These are phyloP conservation scores for Peltaster fructicola DNA, from an alignment of 2,329 filamentous ascomycete genomes.

Conservation along the genomic window DNA sequence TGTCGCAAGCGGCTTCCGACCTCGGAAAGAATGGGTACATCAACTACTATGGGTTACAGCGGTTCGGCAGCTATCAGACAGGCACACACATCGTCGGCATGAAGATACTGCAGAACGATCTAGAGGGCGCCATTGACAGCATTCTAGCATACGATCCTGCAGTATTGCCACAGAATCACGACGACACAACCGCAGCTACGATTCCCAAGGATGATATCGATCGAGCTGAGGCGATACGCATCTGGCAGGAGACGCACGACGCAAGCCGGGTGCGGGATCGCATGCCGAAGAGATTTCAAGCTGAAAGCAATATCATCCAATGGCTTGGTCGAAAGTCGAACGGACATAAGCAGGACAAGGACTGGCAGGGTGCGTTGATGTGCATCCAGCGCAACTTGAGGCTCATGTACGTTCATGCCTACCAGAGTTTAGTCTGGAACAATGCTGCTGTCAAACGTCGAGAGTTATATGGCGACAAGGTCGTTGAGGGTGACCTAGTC, in stretches of 20 bases:
- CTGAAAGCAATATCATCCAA: slow-evolving; percentile 61
- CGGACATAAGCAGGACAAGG: slow-evolving; percentile 35
- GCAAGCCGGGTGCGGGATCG: slow-evolving; percentile 1
- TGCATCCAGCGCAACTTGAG: slow-evolving; percentile 66
- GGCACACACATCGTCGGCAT: slow-evolving; percentile 75
- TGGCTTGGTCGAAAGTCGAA: slow-evolving; percentile 42
- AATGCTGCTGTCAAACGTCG: slow-evolving; percentile 64
- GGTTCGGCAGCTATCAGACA: slow-evolving; percentile 75
- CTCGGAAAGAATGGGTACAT: slow-evolving; percentile 67
- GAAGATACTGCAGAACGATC: slow-evolving; percentile 66
- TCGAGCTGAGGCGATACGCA: slow-evolving; percentile 61
- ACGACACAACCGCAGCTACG: slow-evolving; percentile 23
- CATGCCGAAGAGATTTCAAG: slow-evolving; percentile 67
- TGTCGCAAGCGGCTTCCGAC: slow-evolving; percentile 44
- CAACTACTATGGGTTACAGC: slow-evolving; percentile 96
- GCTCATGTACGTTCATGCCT: slow-evolving; percentile 92
- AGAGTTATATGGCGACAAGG: slow-evolving; percentile 51
- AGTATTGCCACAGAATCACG: slow-evolving; percentile 38
- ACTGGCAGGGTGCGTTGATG: slow-evolving; percentile 67
- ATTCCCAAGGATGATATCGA: slow-evolving; percentile 58
- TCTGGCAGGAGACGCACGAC: slow-evolving; percentile 43
- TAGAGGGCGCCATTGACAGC: slow-evolving; percentile 59
- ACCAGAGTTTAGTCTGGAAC: slow-evolving; percentile 93
- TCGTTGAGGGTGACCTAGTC: slow-evolving; percentile 74
- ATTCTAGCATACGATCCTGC: slow-evolving; percentile 57